These are phyloP conservation scores for Euphrasia arctica DNA, from an alignment of 305 asterid genomes.

Conservation along the genomic window DNA sequence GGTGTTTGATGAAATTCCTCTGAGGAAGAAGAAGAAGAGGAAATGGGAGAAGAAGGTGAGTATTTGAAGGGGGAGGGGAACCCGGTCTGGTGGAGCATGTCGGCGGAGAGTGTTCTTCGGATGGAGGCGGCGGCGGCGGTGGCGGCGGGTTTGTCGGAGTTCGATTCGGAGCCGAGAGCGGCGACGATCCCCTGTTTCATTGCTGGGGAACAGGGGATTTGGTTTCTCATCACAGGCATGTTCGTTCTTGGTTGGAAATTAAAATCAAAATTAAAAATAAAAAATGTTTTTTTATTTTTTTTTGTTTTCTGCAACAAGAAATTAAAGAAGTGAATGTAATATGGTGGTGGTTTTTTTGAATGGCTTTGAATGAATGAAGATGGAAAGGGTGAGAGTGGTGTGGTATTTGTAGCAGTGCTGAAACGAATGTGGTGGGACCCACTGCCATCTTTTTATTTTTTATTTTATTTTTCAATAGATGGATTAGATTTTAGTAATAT, in stretches of 20 bases:
- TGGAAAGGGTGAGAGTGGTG: constrained; percentile 26
- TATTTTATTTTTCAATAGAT: no score
- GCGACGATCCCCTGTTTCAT: constrained; percentile 50
- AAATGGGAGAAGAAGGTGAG: constrained; percentile 13
- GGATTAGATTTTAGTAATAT: no score
- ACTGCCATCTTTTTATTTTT: no score
- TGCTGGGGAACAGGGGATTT: constrained; percentile 26
- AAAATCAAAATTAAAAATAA: no score
- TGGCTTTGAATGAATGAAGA: constrained; percentile 25
- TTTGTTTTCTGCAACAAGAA: background rate
- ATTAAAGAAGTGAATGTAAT: background rate
- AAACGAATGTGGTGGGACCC: constrained; percentile 28
- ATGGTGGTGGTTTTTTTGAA: background rate
- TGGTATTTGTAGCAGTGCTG: constrained; percentile 40
- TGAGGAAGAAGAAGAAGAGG: constrained; percentile 2
- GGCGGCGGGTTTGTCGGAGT: constrained; percentile 19
- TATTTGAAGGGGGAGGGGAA: constrained; percentile 38
- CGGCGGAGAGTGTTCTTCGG: constrained; percentile 62
- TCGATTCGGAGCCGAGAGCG: constrained; percentile 44
- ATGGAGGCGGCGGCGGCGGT: constrained; percentile 29
- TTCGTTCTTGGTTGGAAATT: background rate
- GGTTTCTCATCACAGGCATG: constrained; percentile 32
- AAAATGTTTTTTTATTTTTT: background rate
- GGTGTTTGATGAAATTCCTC: constrained; percentile 25
- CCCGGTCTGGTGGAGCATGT: constrained; percentile 54